These are phyloP conservation scores for Paramecium octaurelia DNA, from an alignment of 73 alveolate species.

Conservation along the genomic window DNA sequence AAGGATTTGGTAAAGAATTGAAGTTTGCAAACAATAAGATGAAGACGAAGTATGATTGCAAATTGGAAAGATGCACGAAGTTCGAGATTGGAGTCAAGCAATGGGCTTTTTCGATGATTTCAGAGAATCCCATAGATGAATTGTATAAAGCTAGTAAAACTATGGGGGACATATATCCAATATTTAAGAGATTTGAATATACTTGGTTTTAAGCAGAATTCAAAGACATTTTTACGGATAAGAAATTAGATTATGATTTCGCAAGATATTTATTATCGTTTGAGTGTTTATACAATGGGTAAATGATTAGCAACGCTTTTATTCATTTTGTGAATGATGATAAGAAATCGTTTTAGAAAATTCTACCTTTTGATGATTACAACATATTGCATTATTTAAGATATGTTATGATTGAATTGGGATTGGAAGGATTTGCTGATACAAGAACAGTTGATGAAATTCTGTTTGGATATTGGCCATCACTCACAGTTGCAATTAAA, in stretches of 20 bases:
- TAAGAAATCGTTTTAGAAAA: background rate
- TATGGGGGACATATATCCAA: background rate
- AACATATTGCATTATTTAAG: background rate
- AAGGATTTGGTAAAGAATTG: slow-evolving; percentile 1
- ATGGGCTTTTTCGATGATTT: slow-evolving; percentile 32
- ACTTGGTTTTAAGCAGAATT: background rate
- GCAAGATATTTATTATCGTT: slow-evolving; percentile 28
- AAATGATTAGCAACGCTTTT: background rate
- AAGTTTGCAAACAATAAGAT: background rate
- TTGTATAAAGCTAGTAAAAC: background rate
- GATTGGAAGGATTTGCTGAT: slow-evolving; percentile 47
- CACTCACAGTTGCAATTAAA: background rate
- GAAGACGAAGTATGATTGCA: background rate
- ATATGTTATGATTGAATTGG: slow-evolving; percentile 29
- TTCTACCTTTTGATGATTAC: background rate
- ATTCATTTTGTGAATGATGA: background rate
- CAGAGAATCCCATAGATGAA: background rate
- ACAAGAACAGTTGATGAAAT: slow-evolving; percentile 30
- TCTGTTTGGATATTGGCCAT: slow-evolving; percentile 32
- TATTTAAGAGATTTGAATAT: slow-evolving; percentile 1
- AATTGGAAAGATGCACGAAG: background rate
- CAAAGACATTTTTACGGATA: background rate
- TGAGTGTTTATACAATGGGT: slow-evolving; percentile 41
- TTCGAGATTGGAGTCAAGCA: background rate
- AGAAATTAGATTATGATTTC: background rate